These are phyloP conservation scores for Rehmannia glutinosa DNA, from an alignment of 257 asterid species.

Conservation along the genomic window DNA sequence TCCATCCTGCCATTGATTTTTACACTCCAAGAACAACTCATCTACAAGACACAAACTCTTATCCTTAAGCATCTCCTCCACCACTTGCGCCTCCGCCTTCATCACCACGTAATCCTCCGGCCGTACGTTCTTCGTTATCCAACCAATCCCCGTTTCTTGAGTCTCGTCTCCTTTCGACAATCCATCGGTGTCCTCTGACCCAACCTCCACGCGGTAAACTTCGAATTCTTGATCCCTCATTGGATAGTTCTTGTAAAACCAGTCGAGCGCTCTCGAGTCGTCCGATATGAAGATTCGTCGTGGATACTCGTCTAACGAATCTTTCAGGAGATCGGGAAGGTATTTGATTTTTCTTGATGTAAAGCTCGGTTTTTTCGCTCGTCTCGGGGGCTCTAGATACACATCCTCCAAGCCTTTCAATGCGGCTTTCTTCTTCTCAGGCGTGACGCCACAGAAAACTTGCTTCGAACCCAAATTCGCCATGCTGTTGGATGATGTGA, in stretches of 20 bases:
- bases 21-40: conserved; percentile 56
- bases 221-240: conserved; percentile 47
- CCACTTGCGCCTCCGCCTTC: conserved; percentile 60
- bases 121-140: conserved; percentile 39
- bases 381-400: conserved; percentile 43
- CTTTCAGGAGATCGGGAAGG: conserved; percentile 53
- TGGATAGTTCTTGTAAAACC: conserved; percentile 64
- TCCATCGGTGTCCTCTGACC: conserved; percentile 1
- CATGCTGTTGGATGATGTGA: neutral
- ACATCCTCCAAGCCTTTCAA: conserved; percentile 35
- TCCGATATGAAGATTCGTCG: conserved; percentile 55
- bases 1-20: conserved; percentile 34
- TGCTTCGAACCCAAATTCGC: neutral
- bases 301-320: conserved; percentile 40
- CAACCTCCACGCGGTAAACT: conserved; percentile 26
- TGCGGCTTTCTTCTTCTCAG: conserved; percentile 32
- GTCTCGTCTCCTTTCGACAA: neutral
- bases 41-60: conserved; percentile 42
- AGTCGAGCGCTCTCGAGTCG: conserved; percentile 34
- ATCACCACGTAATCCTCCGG: conserved; percentile 54
- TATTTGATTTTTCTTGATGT: conserved; percentile 46
- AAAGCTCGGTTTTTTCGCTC: conserved; percentile 11
- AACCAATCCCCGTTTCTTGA: conserved; percentile 20
- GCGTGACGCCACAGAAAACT: conserved; percentile 25
- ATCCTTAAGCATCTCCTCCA: conserved; percentile 51